Percentiles rank a stretch among this genome's conserved stretches.
Conservation (phyloP, 805 yeast species). For the Cyberlindnera mycetangii region DNA sequence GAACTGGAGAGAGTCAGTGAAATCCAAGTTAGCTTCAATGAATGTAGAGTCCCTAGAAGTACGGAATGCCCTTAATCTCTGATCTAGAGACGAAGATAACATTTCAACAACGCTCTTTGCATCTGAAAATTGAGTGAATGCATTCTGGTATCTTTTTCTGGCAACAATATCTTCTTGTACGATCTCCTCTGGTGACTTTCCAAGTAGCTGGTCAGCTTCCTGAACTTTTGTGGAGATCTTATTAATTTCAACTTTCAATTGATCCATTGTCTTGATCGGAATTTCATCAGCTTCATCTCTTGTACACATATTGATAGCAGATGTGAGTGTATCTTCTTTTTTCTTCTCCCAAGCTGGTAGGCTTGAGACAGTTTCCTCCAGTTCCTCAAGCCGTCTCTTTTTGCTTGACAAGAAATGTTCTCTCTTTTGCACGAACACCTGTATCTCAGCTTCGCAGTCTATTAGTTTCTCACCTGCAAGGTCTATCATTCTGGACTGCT, state of each 20-base stretch:
- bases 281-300: slow-evolving; percentile 42
- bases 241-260: slow-evolving; percentile 47
- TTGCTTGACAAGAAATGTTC: slow-evolving; percentile 19
- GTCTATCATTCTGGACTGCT: slow-evolving; percentile 27
- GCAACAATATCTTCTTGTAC: slow-evolving; percentile 44
- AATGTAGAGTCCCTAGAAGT: slow-evolving; percentile 40
- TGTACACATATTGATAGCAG: slow-evolving; percentile 43
- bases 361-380: slow-evolving; percentile 20
- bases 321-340: slow-evolving; percentile 13
- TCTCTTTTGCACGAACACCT: slow-evolving; percentile 13
- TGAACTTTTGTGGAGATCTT: slow-evolving; percentile 44
- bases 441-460: slow-evolving; percentile 13
- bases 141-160: slow-evolving; percentile 40
- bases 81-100: slow-evolving; percentile 37
- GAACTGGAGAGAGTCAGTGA: slow-evolving; percentile 55
- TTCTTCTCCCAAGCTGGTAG: slow-evolving; percentile 21
- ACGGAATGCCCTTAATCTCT: slow-evolving; percentile 41
- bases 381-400: slow-evolving; percentile 18
- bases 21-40: slow-evolving; percentile 49
- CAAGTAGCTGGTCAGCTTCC: slow-evolving; percentile 51
- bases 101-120: slow-evolving; percentile 34
- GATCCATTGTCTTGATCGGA: slow-evolving; percentile 42
- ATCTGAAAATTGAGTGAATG: slow-evolving; percentile 37
- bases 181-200: slow-evolving; percentile 55
- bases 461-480: slow-evolving; percentile 6